A percentile compares a stretch with the other conserved stretches of the same genome.
These are phyloP conservation scores for Trifolium repens DNA, from an alignment of 306 rosid species.

Conservation along the genomic window DNA sequence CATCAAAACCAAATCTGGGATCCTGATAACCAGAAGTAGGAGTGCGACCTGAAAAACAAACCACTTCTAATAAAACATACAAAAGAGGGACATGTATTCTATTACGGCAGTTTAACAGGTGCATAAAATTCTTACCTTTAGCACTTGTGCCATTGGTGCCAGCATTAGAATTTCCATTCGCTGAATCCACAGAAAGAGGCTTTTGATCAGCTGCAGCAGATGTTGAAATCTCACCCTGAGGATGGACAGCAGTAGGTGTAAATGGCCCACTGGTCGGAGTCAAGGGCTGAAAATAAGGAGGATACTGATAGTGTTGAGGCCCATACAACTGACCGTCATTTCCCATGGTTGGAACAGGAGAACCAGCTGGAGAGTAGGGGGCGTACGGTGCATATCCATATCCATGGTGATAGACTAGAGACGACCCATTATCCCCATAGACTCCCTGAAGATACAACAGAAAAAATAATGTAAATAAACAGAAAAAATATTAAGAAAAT, in stretches of 20 bases:
- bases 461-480: background rate
- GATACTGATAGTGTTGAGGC: slow-evolving; percentile 94
- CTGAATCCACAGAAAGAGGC: slow-evolving; percentile 67
- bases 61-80: slow-evolving; percentile 53
- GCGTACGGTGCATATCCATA: slow-evolving; percentile 88
- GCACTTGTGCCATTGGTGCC: slow-evolving; percentile 54
- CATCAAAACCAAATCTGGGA: slow-evolving; percentile 76
- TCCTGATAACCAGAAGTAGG: slow-evolving; percentile 86
- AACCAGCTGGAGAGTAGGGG: slow-evolving; percentile 89
- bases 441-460: slow-evolving; percentile 56
- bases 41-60: slow-evolving; percentile 64
- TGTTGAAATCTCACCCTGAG: slow-evolving; percentile 70
- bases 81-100: slow-evolving; percentile 47
- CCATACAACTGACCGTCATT: slow-evolving; percentile 95
- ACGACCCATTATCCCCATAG: slow-evolving; percentile 93
- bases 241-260: slow-evolving; percentile 52
- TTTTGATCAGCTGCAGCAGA: slow-evolving; percentile 76
- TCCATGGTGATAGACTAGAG: slow-evolving; percentile 82
- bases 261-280: slow-evolving; percentile 80
- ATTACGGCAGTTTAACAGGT: slow-evolving; percentile 48
- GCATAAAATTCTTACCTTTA: slow-evolving; percentile 63
- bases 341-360: slow-evolving; percentile 95
- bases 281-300: slow-evolving; percentile 86
- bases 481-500: background rate
- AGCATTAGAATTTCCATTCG: slow-evolving; percentile 67